Base-by-base conservation (phyloP, 495 filamentous ascomycete genomes). In the Aspergillus coremiiformis region DNA sequence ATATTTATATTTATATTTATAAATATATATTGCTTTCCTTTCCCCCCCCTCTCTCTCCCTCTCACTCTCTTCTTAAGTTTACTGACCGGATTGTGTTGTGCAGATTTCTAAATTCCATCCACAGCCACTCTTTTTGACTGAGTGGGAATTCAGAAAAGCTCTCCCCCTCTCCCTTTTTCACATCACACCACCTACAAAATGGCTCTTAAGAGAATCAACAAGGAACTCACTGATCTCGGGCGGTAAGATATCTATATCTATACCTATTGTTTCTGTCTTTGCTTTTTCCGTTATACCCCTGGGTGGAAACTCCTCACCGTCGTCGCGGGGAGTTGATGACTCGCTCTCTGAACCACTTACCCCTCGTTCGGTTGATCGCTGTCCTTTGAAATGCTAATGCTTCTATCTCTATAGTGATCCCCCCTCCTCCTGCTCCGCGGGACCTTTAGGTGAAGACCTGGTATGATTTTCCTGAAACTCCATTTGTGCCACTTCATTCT, bases 171-270 rank as follows among this genome's bases (percentile, higher is more conserved):
- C 47, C 23, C 41, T 35, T 39, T 54, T 54, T 39, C 51, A 51
- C 60, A 57, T 67, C 59, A 73, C 56, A 70, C 61, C 63, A 42
- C 66, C 62, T 49, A 64, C 71, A 72, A 63, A 62, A 98, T 98
- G 93, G 93, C 93, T 76, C 85, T 98, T 68, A 98, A 98, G 89
- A 83, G 93, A 72, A 98, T 98, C 78, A 96, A 96, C 84, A 98
- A 97, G 85, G 93, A 98, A 82, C 87, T 98, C 76, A 88, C 90
- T 76, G 93, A 98, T 68, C 84, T 98, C 67, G 93, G 93, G 78
- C 90, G 93, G 92, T 98, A 95, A 69, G 82, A 39, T 11, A 14
- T 54, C 1, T 24, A 8, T 30, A n/a, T 9, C 12, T 29, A 19
- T 39, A n/a, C 35, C 35, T 17, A 21, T 39, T 23, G 3, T 24